phyloP scores from a whole-genome alignment of 768 basidiomycete genomes.

The Rhizopogon sp. region DNA sequence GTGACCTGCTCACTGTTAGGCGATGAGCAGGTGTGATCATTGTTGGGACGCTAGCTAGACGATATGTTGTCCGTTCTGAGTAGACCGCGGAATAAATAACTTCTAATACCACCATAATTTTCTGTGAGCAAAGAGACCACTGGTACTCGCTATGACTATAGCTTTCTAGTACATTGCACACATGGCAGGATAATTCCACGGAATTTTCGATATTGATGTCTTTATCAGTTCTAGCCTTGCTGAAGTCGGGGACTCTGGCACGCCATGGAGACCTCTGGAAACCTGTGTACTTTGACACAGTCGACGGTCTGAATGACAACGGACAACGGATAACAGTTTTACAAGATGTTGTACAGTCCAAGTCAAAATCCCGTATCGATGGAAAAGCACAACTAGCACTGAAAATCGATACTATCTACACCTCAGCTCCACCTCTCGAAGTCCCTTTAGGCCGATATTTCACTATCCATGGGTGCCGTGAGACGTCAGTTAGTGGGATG shows the following conservation, averaged over 20 bases:
- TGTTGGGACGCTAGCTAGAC: conserved; percentile 14
- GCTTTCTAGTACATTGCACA: too few relatives aligned
- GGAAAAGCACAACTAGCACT: neutral
- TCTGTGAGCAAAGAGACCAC: neutral
- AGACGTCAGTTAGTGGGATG: conserved; percentile 67
- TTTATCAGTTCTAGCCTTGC: too few relatives aligned
- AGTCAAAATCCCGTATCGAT: neutral
- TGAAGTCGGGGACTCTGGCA: too few relatives aligned
- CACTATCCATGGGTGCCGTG: conserved; percentile 83
- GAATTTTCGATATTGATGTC: too few relatives aligned
- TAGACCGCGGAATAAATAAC: conserved; percentile 16
- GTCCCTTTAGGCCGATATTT: conserved; percentile 53
- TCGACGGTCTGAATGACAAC: too few relatives aligned
- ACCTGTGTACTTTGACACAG: too few relatives aligned
- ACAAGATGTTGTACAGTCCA: neutral
- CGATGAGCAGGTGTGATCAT: neutral
- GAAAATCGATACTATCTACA: conserved; percentile 6
- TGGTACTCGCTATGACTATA: too few relatives aligned
- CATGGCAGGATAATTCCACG: too few relatives aligned
- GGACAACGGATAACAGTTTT: too few relatives aligned
- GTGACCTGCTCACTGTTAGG: neutral
- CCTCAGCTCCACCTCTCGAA: conserved; percentile 22
- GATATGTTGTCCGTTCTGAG: conserved; percentile 14
- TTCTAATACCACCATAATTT: conserved; percentile 6
- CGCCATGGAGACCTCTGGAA: too few relatives aligned